phyloP scores from a whole-genome alignment of 495 filamentous ascomycete species.

The Neurospora tetrasperma region DNA sequence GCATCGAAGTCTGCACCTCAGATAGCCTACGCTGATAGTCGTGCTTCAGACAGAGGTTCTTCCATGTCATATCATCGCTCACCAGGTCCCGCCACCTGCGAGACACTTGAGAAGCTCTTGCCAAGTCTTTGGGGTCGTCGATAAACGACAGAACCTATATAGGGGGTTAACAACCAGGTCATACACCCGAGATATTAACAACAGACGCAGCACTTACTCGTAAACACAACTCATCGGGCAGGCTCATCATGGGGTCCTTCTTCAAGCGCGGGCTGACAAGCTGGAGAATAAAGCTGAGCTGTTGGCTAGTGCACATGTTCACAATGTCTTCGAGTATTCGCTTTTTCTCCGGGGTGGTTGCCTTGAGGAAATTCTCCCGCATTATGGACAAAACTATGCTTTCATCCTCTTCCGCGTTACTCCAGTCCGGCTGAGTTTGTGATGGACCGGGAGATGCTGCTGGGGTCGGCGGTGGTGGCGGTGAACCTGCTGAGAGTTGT shows the following conservation, averaged over 20 bases:
- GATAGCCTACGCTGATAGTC: conserved; percentile 59
- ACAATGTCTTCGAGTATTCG: conserved; percentile 71
- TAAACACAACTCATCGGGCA: conserved; percentile 88
- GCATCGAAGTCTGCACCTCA: conserved; percentile 27
- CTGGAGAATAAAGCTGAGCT: conserved; percentile 87
- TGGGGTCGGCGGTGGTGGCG: conserved; percentile 46
- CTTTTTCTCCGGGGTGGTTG: conserved; percentile 40
- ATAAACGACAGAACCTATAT: conserved; percentile 79
- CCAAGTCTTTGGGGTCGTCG: conserved; percentile 87
- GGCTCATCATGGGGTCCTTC: conserved; percentile 83
- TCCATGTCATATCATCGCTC: conserved; percentile 96
- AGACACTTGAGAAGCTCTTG: conserved; percentile 87
- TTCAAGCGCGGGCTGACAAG: conserved; percentile 87
- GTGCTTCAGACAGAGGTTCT: conserved; percentile 88
- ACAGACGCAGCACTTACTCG: conserved; percentile 44
- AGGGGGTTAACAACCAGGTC: conserved; percentile 2
- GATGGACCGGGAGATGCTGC: conserved; percentile 47
- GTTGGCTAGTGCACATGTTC: conserved; percentile 85
- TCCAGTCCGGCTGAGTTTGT: conserved; percentile 43
- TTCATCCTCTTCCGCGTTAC: conserved; percentile 39
- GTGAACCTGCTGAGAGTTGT: conserved; percentile 37
- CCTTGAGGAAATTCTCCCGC: conserved; percentile 41
- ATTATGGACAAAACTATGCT: conserved; percentile 40
- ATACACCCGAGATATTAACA: conserved; percentile 1
- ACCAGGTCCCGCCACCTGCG: conserved; percentile 84